These are phyloP conservation scores for Quercus phellos DNA, from an alignment of 331 rosid species.

Conservation along the genomic window DNA sequence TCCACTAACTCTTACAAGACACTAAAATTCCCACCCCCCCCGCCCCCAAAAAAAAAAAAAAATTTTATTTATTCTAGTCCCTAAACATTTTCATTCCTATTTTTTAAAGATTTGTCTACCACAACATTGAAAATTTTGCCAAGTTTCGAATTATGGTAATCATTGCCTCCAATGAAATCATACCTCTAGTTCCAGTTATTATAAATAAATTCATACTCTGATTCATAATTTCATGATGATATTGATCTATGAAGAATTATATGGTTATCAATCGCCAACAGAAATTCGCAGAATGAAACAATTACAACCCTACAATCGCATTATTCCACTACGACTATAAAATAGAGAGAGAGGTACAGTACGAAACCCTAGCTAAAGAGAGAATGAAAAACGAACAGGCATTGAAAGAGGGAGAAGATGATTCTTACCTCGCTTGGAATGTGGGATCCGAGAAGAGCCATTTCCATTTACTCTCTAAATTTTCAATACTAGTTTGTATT, in stretches of 20 bases:
- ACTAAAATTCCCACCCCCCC: too few relatives aligned
- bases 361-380: slow-evolving; percentile 21
- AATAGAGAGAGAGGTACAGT: background rate
- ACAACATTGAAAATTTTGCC: too few relatives aligned
- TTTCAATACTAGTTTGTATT: background rate
- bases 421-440: slow-evolving; percentile 46
- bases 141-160: too few relatives aligned
- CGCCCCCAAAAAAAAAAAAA: too few relatives aligned
- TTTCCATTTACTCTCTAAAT: background rate
- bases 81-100: too few relatives aligned
- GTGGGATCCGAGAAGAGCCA: slow-evolving; percentile 67
- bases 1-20: too few relatives aligned
- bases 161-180: too few relatives aligned
- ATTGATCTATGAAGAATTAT: background rate
- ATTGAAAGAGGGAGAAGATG: background rate
- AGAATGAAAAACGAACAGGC: background rate
- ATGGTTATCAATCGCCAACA: background rate
- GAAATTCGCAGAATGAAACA: background rate
- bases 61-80: too few relatives aligned
- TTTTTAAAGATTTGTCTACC: too few relatives aligned
- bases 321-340: background rate
- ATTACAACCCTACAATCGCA: background rate
- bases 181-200: too few relatives aligned
- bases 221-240: too few relatives aligned
- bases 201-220: too few relatives aligned